Base-by-base conservation (phyloP, 345 rosid genomes). In the Citrus glauca region DNA sequence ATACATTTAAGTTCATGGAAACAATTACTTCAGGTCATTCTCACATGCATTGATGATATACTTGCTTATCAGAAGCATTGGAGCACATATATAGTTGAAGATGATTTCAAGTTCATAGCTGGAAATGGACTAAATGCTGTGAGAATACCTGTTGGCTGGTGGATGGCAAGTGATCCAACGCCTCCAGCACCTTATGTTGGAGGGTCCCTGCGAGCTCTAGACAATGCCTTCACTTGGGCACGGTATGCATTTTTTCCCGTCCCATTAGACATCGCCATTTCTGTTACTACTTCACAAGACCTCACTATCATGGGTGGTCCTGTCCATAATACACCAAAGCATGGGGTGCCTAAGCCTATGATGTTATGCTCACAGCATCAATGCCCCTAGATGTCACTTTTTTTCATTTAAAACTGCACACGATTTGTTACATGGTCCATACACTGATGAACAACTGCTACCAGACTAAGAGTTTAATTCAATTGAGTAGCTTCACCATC, bases 121-220 rank as follows among this genome's bases (percentile, higher is more conserved):
- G n/a, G 69, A 57, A 87, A 86, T 55, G 89, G 91, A 59, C 22
- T 91, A 3, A 79, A 88, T 73, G 87, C 87, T 0, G 93, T 88
- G 64, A 87, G 93, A 80, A 87, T 91, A 67, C 94, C 92, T 0
- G 91, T 87, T 45, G 94, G 91, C 2, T 89, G 92, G 94, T 91
- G 91, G 95, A 91, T 88, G 38, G 90, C 90, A 20, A 85, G 88
- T 8, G 92, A 83, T 66, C 89, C 92, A 2, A 72, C 60, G 0
- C 95, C 95, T 16, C 91, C 93, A 7, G 37, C 1, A 2, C 93
- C 93, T 53, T 89, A 79, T 37, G 93, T 86, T 2, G 90, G 91
- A 2, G 93, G 95, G 8, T 91, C 93, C 67, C 72, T 91, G 78
- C 65, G 71, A 30, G 85, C 89, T 0, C 72, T 91, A 53, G 95